Percentiles rank a stretch among this genome's conserved stretches.
Evolutionary conservation across 805 yeast species (phyloP).

Genomic region (Torulaspora indica): DNA sequence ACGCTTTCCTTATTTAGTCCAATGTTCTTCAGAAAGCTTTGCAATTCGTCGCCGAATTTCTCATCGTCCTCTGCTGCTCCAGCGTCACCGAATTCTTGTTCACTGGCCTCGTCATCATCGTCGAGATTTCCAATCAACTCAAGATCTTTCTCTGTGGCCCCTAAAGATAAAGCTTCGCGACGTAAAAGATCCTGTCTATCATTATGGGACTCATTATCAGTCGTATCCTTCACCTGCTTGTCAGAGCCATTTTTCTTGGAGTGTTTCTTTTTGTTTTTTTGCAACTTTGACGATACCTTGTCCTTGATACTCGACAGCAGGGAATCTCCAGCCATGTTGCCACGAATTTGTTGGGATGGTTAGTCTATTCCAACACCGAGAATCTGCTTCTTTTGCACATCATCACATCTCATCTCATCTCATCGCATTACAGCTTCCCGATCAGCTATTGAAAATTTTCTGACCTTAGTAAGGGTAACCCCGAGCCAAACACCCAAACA

Average conservation of each 20-base stretch:
- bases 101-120: constrained; percentile 45
- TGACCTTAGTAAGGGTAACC: not conserved
- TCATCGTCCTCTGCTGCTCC: constrained; percentile 38
- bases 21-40: constrained; percentile 58
- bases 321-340: constrained; percentile 14
- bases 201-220: constrained; percentile 25
- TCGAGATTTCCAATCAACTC: constrained; percentile 53
- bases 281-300: constrained; percentile 54
- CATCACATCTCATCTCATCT: constrained; percentile 22
- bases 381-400: constrained; percentile 1
- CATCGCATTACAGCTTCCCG: constrained; percentile 14
- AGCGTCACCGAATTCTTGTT: constrained; percentile 39
- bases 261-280: constrained; percentile 26
- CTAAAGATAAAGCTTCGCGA: constrained; percentile 72
- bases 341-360: too few species aligned
- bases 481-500: not conserved
- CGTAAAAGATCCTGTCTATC: constrained; percentile 39
- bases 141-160: constrained; percentile 83
- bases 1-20: constrained; percentile 48
- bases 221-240: constrained; percentile 19
- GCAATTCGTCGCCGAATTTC: constrained; percentile 49
- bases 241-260: constrained; percentile 17
- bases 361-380: not conserved
- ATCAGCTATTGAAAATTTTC: constrained; percentile 3
- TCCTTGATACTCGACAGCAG: constrained; percentile 54